Percentiles rank a stretch among this genome's conserved stretches.
phyloP scores from a whole-genome alignment of 495 filamentous ascomycete species.

The Neurospora cerealis region DNA sequence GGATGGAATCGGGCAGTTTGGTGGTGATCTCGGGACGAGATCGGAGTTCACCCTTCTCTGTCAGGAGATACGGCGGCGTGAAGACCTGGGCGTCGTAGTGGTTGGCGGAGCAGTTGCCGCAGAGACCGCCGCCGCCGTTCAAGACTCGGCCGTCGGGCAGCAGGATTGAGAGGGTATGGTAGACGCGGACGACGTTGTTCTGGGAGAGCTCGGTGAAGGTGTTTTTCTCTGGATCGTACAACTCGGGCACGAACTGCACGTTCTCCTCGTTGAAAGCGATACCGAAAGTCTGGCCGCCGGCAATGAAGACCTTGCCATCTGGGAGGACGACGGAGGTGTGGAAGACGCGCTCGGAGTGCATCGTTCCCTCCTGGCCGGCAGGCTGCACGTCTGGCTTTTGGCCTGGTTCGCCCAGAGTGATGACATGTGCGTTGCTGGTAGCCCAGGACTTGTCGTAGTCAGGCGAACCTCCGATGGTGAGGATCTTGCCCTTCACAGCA shows the following conservation, averaged over 20 bases:
- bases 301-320: slow-evolving; percentile 45
- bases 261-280: slow-evolving; percentile 42
- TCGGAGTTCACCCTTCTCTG: background rate
- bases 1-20: background rate
- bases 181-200: slow-evolving; percentile 38
- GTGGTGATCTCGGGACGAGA: background rate
- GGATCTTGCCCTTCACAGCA: slow-evolving; percentile 41
- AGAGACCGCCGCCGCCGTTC: slow-evolving; percentile 47
- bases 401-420: background rate
- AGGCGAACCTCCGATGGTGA: slow-evolving; percentile 47
- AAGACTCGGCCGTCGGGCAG: slow-evolving; percentile 47
- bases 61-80: slow-evolving; percentile 45
- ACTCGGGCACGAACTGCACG: slow-evolving; percentile 35
- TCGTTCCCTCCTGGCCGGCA: background rate
- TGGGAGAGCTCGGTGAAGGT: slow-evolving; percentile 34
- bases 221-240: slow-evolving; percentile 34
- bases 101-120: slow-evolving; percentile 39
- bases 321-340: slow-evolving; percentile 45
- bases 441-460: background rate
- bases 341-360: background rate
- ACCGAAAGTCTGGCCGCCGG: slow-evolving; percentile 41
- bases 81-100: slow-evolving; percentile 51
- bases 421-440: background rate
- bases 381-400: background rate
- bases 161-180: slow-evolving; percentile 47